Evolutionary conservation across 2,329 filamentous ascomycete species (phyloP), one percentile per base, ranked within the genome.

Genomic region (Epichloe sp.): DNA sequence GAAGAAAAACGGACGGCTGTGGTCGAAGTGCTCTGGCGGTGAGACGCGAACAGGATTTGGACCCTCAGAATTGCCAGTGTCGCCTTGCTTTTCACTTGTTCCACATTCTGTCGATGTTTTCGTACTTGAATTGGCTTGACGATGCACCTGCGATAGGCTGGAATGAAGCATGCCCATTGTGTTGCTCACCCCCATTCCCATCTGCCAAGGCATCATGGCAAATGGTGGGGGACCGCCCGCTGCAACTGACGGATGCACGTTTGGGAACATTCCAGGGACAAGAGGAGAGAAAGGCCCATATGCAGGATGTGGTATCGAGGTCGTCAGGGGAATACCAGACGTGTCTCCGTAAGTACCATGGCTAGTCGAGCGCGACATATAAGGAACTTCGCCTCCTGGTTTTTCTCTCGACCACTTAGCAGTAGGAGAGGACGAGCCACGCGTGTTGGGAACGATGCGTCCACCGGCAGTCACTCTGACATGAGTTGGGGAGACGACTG

Each of bases 391-490:
- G 2, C 58, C 47, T 2, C 48, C 47, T 36, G 52, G 37, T 47
- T 60, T 69, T 34, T 77, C 75, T 52, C 69, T 75, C 50, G 65
- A 57, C 63, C 70, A 71, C 61, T 79, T 80, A 5, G 70, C 60
- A 4, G 73, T 74, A 3, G 77, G 77, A 8, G 78, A 80, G 5
- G 68, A 67, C 2, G 73, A 68, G 12, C 68, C 72, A 43, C 79
- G 73, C 36, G 74, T 82, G 58, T 84, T 84, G 47, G 80, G 80
- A 1, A 85, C 81, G 57, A 85, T 84, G 38, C 79, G 73, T 42
- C 81, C 81, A 52, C 81, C 80, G 53, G 81, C 81, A 19, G 81
- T 85, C 47, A 85, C 81, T 15, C 81, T 77, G 55, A 84, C 75
- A 62, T 84, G 79, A 14, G 79, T 81, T 7, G 81, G 81, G 36